Evolutionary conservation across 352 stramenopile genomes (phyloP).

Genomic region (Phytophthora multivora): DNA sequence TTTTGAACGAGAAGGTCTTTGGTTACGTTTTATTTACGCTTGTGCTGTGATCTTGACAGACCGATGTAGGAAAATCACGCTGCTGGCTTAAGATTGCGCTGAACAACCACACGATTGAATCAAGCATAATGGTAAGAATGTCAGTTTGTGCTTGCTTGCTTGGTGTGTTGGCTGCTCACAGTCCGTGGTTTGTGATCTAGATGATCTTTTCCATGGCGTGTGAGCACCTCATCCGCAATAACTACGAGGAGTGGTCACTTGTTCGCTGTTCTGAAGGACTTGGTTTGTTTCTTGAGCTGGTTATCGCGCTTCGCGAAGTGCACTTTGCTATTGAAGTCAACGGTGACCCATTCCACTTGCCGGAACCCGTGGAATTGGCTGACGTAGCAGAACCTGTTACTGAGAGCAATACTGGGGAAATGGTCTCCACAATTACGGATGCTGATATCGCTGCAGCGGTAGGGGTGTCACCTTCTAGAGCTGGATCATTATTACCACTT

Average conservation of each 20-base stretch:
- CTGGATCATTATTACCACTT: slow-evolving; percentile 29
- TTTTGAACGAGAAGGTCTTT: no score
- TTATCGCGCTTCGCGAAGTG: slow-evolving; percentile 72
- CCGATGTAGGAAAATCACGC: slow-evolving; percentile 61
- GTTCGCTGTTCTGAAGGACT: slow-evolving; percentile 75
- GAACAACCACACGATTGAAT: slow-evolving; percentile 82
- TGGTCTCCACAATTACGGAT: slow-evolving; percentile 40
- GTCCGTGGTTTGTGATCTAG: slow-evolving; percentile 31
- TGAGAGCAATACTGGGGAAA: slow-evolving; percentile 25
- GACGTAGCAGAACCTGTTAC: slow-evolving; percentile 16
- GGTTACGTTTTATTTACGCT: slow-evolving; percentile 4
- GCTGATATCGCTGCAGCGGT: slow-evolving; percentile 39
- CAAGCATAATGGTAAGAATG: slow-evolving; percentile 65
- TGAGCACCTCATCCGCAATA: slow-evolving; percentile 72
- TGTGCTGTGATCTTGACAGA: slow-evolving; percentile 29
- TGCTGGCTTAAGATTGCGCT: slow-evolving; percentile 84
- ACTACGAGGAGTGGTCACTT: slow-evolving; percentile 85
- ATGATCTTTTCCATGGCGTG: slow-evolving; percentile 81
- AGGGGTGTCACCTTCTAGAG: slow-evolving; percentile 30
- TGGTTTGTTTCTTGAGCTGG: slow-evolving; percentile 74
- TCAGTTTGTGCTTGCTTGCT: background rate
- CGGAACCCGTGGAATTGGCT: slow-evolving; percentile 14
- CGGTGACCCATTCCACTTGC: slow-evolving; percentile 52
- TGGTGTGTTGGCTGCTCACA: slow-evolving; percentile 3
- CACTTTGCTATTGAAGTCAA: slow-evolving; percentile 76